Evolutionary conservation across 257 asterid genomes (phyloP).

Genomic region (Coffea canephora): DNA sequence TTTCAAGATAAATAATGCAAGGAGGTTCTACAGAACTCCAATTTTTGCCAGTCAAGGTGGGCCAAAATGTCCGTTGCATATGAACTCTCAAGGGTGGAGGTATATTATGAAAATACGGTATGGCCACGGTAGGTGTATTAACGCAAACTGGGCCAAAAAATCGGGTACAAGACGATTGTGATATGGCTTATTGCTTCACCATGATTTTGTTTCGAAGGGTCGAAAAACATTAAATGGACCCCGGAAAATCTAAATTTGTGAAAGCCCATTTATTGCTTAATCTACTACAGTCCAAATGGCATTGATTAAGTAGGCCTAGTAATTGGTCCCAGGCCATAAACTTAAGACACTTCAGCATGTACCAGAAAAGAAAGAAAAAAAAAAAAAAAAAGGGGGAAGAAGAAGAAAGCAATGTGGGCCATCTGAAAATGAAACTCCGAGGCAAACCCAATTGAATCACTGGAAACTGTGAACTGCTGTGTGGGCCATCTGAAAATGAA

Average conservation of each 20-base stretch:
- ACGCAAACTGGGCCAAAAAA: background rate
- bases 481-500: background rate
- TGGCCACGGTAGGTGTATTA: background rate
- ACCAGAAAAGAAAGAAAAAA: too few relatives aligned
- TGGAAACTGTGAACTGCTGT: background rate
- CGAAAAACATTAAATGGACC: background rate
- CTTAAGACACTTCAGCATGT: background rate
- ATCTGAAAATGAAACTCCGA: background rate
- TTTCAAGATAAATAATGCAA: background rate
- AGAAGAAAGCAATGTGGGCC: background rate
- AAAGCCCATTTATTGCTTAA: conserved; percentile 9
- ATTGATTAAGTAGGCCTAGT: conserved; percentile 9
- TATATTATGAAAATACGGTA: background rate
- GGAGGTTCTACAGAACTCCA: background rate
- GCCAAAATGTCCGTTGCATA: background rate
- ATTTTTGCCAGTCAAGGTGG: background rate
- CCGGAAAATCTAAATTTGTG: conserved; percentile 2
- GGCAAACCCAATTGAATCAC: background rate
- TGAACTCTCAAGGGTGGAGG: background rate
- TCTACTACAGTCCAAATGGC: background rate
- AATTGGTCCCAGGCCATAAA: conserved; percentile 12
- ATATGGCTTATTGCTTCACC: background rate
- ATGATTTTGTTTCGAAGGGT: background rate
- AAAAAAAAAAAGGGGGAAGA: too few relatives aligned
- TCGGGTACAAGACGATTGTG: background rate